phyloP scores from a whole-genome alignment of 169 alveolate genomes.

The Plasmodium inui region DNA sequence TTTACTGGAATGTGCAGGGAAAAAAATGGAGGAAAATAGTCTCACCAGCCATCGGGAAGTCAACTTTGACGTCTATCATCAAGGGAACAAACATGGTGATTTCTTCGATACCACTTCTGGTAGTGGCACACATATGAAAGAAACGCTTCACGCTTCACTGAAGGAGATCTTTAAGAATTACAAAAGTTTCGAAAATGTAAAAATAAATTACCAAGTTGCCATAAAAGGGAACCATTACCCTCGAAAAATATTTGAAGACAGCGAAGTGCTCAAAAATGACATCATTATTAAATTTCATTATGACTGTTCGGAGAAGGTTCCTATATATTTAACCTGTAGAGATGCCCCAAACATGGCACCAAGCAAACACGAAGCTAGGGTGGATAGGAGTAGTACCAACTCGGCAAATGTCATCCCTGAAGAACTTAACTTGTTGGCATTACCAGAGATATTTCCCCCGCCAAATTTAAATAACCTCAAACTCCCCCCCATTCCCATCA shows the following conservation, averaged over 20 bases:
- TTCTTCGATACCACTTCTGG: neutral
- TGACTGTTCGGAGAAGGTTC: slow-evolving; percentile 8
- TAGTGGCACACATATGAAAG: neutral
- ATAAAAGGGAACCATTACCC: slow-evolving; percentile 19
- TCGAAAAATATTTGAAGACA: slow-evolving; percentile 21
- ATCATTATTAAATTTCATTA: slow-evolving; percentile 40
- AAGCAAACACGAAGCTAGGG: neutral
- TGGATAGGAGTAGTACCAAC: neutral
- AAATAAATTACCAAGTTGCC: slow-evolving; percentile 19
- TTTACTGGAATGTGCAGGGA: neutral
- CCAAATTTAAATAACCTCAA: slow-evolving; percentile 33
- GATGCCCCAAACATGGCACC: neutral
- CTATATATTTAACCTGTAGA: slow-evolving; percentile 22
- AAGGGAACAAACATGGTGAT: neutral
- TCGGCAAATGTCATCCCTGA: neutral
- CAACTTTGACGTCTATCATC: neutral
- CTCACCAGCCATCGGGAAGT: neutral
- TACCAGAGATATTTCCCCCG: slow-evolving; percentile 48
- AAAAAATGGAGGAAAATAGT: neutral
- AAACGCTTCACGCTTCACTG: slow-evolving; percentile 1
- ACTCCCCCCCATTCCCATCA: slow-evolving; percentile 37
- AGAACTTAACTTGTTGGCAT: slow-evolving; percentile 8
- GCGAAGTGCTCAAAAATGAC: slow-evolving; percentile 42
- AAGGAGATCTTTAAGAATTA: slow-evolving; percentile 17
- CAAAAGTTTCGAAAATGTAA: slow-evolving; percentile 24